Conservation (phyloP, 2,329 filamentous ascomycete species). For the Ceratocystis cubensis region DNA sequence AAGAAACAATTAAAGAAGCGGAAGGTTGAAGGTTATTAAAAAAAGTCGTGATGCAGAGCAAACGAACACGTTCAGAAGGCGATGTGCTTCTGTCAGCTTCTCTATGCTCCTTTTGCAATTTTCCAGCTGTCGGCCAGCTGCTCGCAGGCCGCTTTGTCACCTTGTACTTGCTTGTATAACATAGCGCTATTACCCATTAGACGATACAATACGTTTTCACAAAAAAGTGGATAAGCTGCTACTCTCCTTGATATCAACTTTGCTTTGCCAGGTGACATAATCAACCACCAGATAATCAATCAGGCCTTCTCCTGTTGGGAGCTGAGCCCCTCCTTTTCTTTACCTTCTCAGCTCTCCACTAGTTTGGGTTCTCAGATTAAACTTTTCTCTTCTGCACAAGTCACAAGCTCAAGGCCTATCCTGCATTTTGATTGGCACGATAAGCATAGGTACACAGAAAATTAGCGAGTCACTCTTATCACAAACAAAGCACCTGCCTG, state of each 20-base stretch:
- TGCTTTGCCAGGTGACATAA: not conserved
- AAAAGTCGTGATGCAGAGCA: conserved; percentile 16
- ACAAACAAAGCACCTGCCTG: not conserved
- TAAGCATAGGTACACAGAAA: not conserved
- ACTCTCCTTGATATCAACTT: not conserved
- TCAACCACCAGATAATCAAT: not conserved
- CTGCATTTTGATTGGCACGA: conserved; percentile 5
- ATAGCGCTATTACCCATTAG: not conserved
- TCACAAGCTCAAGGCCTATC: not conserved
- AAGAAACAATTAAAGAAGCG: conserved; percentile 15
- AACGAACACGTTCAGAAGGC: conserved; percentile 20
- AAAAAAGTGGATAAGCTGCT: not conserved
- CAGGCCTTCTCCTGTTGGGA: not conserved
- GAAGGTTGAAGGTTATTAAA: conserved; percentile 7
- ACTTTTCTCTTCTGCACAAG: conserved; percentile 8
- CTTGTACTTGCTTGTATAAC: not conserved
- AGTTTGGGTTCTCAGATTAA: not conserved
- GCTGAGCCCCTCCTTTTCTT: not conserved
- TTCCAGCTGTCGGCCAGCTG: conserved; percentile 13
- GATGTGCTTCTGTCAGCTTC: conserved; percentile 21
- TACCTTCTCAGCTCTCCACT: not conserved
- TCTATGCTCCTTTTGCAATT: conserved; percentile 13
- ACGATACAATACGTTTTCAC: not conserved
- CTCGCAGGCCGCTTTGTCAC: not conserved
- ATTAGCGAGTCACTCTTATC: not conserved